Evolutionary conservation across 805 yeast species (phyloP).

Genomic region (Sugiyamaella chiloensis): DNA sequence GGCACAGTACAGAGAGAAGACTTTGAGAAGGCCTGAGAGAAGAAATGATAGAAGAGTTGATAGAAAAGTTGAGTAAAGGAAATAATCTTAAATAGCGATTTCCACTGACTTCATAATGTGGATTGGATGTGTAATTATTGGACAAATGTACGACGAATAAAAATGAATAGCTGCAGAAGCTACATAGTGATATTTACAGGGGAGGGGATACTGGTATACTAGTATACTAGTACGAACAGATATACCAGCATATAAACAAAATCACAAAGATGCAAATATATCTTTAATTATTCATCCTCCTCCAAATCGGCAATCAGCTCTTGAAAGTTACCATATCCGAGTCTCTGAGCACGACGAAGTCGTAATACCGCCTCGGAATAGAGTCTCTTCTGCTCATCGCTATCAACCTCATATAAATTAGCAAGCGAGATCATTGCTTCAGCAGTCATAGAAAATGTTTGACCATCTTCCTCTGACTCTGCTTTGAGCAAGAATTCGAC

Average conservation of each 20-base stretch:
- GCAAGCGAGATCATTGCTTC: slow-evolving; percentile 82
- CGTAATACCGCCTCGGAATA: slow-evolving; percentile 69
- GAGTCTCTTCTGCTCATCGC: slow-evolving; percentile 60
- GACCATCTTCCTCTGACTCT: slow-evolving; percentile 65
- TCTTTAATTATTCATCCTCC: slow-evolving; percentile 9
- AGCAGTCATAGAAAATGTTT: slow-evolving; percentile 77
- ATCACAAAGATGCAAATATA: background rate
- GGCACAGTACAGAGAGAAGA: background rate
- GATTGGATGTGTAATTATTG: too few species aligned
- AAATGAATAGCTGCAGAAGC: too few species aligned
- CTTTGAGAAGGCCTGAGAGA: background rate
- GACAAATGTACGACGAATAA: too few species aligned
- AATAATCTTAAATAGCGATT: too few species aligned
- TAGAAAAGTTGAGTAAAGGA: too few species aligned
- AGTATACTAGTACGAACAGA: too few species aligned
- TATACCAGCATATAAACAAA: background rate
- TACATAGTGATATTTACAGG: too few species aligned
- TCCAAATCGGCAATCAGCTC: slow-evolving; percentile 37
- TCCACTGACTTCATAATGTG: too few species aligned
- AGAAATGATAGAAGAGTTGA: background rate
- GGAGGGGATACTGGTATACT: too few species aligned
- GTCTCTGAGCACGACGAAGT: slow-evolving; percentile 55
- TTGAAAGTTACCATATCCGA: slow-evolving; percentile 35
- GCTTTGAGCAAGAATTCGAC: slow-evolving; percentile 55
- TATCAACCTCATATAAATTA: slow-evolving; percentile 63